These are phyloP conservation scores for Solanum corneliomulleri DNA, from an alignment of 257 asterid species.

Conservation along the genomic window DNA sequence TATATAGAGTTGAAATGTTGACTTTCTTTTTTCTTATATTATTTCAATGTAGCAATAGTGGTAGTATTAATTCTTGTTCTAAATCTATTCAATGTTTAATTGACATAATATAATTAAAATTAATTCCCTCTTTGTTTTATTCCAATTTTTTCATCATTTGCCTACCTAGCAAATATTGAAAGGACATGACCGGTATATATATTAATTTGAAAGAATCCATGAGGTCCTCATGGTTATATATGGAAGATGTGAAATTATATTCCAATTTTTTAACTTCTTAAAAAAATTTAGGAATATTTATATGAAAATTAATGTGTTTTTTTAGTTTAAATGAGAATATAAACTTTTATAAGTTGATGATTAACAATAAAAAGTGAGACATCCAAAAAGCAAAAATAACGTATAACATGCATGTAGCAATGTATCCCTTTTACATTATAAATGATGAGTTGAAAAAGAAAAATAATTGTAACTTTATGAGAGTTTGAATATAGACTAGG, in stretches of 20 bases:
- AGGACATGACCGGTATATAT: background rate
- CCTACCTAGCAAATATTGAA: background rate
- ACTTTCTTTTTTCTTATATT: background rate
- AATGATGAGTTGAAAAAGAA: background rate
- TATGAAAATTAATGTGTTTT: background rate
- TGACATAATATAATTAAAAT: background rate
- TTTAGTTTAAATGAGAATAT: background rate
- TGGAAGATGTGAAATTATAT: background rate
- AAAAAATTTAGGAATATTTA: background rate
- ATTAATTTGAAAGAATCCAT: background rate
- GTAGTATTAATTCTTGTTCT: background rate
- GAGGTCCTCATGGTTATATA: background rate
- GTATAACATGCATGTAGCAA: background rate
- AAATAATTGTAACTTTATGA: background rate
- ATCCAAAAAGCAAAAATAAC: background rate
- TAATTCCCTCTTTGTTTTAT: background rate
- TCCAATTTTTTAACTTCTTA: background rate
- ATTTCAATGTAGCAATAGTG: background rate
- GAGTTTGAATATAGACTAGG: background rate
- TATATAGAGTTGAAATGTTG: conserved; percentile 3
- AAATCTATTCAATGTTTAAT: background rate
- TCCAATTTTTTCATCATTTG: background rate
- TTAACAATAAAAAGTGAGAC: background rate
- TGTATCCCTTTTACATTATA: background rate
- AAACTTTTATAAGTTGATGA: background rate